These are phyloP conservation scores for Boletales sp. DNA, from an alignment of 768 basidiomycete species.

Conservation along the genomic window DNA sequence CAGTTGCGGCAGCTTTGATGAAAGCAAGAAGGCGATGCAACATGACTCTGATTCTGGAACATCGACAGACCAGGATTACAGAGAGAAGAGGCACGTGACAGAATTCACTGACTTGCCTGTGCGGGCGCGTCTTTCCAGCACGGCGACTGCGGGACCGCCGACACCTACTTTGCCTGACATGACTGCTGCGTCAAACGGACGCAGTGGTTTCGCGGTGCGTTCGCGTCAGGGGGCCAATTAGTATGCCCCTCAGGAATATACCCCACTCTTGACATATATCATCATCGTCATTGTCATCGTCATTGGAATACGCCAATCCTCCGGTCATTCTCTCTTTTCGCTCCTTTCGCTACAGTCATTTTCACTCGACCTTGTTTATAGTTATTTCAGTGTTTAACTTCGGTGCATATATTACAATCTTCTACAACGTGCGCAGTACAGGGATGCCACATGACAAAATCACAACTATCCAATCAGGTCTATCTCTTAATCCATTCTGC, in stretches of 20 bases:
- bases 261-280: conserved; percentile 16
- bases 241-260: conserved; percentile 26
- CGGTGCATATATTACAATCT: conserved; percentile 24
- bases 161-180: conserved; percentile 41
- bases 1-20: conserved; percentile 52
- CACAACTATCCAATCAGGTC: conserved; percentile 10
- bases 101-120: conserved; percentile 35
- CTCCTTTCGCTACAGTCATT: conserved; percentile 16
- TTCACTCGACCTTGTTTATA: conserved; percentile 25
- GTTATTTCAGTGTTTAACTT: conserved; percentile 21
- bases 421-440: conserved; percentile 21
- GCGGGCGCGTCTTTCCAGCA: conserved; percentile 56
- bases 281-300: conserved; percentile 14
- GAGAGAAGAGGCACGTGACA: conserved; percentile 26
- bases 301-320: conserved; percentile 13
- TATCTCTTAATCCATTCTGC: conserved; percentile 59
- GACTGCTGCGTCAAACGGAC: conserved; percentile 28
- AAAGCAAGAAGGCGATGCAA: conserved; percentile 17
- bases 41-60: conserved; percentile 24
- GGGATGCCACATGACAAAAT: conserved; percentile 21
- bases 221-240: conserved; percentile 17
- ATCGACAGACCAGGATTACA: conserved; percentile 29
- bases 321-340: conserved; percentile 14
- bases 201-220: conserved; percentile 19
- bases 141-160: conserved; percentile 48